Evolutionary conservation across 75 land plant genomes (phyloP).

Genomic region (Picea glauca): DNA sequence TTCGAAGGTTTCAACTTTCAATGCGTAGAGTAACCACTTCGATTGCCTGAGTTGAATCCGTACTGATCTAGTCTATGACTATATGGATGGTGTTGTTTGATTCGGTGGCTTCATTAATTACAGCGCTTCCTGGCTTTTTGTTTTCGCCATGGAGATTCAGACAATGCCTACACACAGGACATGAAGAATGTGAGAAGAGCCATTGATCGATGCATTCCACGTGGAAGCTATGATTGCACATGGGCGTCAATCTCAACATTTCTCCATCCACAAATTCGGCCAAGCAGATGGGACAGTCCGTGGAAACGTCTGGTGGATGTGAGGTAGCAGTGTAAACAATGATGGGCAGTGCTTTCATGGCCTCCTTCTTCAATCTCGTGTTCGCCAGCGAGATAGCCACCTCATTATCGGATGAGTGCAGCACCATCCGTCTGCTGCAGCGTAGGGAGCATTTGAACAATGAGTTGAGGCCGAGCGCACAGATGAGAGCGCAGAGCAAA

Average conservation of each 20-base stretch:
- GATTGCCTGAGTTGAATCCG: too few relatives aligned
- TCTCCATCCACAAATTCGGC: slow-evolving; percentile 16
- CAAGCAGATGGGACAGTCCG: slow-evolving; percentile 25
- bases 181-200: slow-evolving; percentile 20
- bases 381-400: slow-evolving; percentile 17
- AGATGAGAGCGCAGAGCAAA: slow-evolving; percentile 53
- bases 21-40: too few relatives aligned
- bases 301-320: neutral
- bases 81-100: too few relatives aligned
- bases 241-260: slow-evolving; percentile 14
- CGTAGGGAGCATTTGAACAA: slow-evolving; percentile 43
- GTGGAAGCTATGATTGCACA: slow-evolving; percentile 28
- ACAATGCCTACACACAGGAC: slow-evolving; percentile 25
- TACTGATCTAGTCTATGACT: too few relatives aligned
- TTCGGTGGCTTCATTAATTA: too few relatives aligned
- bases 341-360: slow-evolving; percentile 10
- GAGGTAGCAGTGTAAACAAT: neutral
- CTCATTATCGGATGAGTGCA: slow-evolving; percentile 9
- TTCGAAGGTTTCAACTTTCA: too few relatives aligned
- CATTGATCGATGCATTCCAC: slow-evolving; percentile 25
- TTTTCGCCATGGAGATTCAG: neutral
- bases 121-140: too few relatives aligned
- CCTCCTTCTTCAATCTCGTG: slow-evolving; percentile 11
- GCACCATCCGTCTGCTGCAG: slow-evolving; percentile 18
- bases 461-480: slow-evolving; percentile 49